phyloP scores from a whole-genome alignment of 306 rosid species.

The Quercus agrifolia region DNA sequence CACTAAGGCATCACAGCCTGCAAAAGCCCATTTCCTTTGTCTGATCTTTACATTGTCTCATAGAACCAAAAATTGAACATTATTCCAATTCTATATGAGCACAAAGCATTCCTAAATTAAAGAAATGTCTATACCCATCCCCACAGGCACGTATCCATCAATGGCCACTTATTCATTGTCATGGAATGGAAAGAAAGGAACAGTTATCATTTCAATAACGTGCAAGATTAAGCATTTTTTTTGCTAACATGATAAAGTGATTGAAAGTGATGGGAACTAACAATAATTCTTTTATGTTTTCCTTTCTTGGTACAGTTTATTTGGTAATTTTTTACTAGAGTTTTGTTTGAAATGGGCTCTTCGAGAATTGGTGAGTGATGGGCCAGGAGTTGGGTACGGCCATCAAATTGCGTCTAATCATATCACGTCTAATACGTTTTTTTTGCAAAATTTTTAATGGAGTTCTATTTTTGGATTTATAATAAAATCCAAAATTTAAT shows the following conservation, averaged over 20 bases:
- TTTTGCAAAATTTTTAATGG: too few species aligned
- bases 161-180: constrained; percentile 36
- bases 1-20: constrained; percentile 20
- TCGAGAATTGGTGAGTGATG: constrained; percentile 6
- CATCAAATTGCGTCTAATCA: neutral
- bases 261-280: constrained; percentile 26
- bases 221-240: neutral
- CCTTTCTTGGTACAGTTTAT: neutral
- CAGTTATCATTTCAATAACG: constrained; percentile 26
- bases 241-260: constrained; percentile 30
- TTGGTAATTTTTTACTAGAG: neutral
- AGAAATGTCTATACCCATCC: constrained; percentile 33
- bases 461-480: too few species aligned
- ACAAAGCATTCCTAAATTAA: constrained; percentile 22
- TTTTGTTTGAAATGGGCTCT: neutral
- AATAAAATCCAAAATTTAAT: too few species aligned
- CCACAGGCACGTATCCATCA: constrained; percentile 24
- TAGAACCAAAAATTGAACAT: constrained; percentile 8
- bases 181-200: constrained; percentile 23
- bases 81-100: neutral
- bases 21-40: constrained; percentile 9
- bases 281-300: neutral
- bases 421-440: too few species aligned
- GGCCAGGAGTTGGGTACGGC: constrained; percentile 9
- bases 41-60: constrained; percentile 22